These are phyloP conservation scores for Blastobotrys niveus DNA, from an alignment of 1,139 yeast species.

Conservation along the genomic window DNA sequence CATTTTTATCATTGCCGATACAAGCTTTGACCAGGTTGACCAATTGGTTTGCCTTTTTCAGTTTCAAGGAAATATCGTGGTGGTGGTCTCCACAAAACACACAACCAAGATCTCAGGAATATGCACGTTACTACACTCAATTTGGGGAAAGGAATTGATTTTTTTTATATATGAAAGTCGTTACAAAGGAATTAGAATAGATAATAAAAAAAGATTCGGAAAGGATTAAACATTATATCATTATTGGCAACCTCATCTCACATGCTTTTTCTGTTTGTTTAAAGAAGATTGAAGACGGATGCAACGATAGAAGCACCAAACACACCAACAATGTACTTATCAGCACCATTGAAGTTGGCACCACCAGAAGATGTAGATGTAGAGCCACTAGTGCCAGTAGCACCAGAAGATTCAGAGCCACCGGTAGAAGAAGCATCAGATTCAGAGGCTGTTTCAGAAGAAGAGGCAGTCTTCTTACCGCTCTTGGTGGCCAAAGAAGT, in stretches of 20 bases:
- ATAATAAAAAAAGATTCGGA: not conserved
- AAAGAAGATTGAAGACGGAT: conserved; percentile 1
- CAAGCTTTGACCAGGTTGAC: no score
- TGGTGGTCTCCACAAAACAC: no score
- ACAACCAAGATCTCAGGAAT: not conserved
- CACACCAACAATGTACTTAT: conserved; percentile 1
- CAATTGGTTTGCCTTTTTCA: no score
- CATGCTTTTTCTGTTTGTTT: no score
- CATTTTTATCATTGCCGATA: no score
- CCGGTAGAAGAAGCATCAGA: conserved; percentile 1
- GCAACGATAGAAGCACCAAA: conserved; percentile 9
- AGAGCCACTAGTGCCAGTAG: not conserved
- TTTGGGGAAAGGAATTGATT: no score
- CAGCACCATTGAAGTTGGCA: not conserved
- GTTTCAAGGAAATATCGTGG: no score
- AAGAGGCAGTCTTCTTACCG: not conserved
- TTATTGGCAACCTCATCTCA: not conserved
- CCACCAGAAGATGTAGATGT: conserved; percentile 6
- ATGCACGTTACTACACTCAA: not conserved
- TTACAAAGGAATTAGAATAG: not conserved
- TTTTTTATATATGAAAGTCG: not conserved
- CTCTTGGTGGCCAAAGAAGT: not conserved
- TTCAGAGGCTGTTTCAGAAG: not conserved
- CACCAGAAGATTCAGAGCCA: conserved; percentile 4
- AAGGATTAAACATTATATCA: not conserved